phyloP scores from a whole-genome alignment of 164 flowering plant genomes.

The Nymphaea thermarum region DNA sequence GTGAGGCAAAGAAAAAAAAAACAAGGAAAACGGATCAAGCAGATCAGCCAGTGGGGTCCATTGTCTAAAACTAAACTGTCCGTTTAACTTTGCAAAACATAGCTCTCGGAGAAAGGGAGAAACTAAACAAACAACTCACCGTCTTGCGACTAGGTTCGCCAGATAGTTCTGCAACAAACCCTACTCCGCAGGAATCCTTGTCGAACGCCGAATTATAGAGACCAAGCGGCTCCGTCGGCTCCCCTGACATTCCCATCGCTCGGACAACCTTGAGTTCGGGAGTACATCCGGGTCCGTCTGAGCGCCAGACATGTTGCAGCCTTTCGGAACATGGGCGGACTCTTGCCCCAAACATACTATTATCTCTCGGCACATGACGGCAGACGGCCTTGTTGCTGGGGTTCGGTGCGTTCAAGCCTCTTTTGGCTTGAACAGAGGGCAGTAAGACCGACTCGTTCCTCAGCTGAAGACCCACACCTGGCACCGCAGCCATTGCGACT shows the following conservation, averaged over 20 bases:
- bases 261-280: conserved; percentile 45
- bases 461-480: conserved; percentile 25
- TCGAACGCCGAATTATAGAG: conserved; percentile 81
- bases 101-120: not conserved
- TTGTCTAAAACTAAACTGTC: not conserved
- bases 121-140: conserved; percentile 20
- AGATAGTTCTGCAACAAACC: conserved; percentile 91
- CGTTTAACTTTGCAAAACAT: too few relatives aligned
- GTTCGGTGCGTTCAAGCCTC: conserved; percentile 14
- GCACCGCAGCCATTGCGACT: conserved; percentile 26
- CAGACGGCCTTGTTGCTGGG: conserved; percentile 12
- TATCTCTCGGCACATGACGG: conserved; percentile 21
- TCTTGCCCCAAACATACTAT: conserved; percentile 32
- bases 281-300: conserved; percentile 57
- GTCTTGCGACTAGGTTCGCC: conserved; percentile 84
- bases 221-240: conserved; percentile 93
- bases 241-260: conserved; percentile 50
- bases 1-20: not conserved
- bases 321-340: conserved; percentile 30
- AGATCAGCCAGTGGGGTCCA: not conserved
- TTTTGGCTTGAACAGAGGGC: conserved; percentile 15
- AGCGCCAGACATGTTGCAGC: conserved; percentile 49
- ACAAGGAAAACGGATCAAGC: not conserved
- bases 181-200: conserved; percentile 98
- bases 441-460: conserved; percentile 11